These are phyloP conservation scores for Plectosphaerella cucumerina DNA, from an alignment of 2,329 filamentous ascomycete species.

Conservation along the genomic window DNA sequence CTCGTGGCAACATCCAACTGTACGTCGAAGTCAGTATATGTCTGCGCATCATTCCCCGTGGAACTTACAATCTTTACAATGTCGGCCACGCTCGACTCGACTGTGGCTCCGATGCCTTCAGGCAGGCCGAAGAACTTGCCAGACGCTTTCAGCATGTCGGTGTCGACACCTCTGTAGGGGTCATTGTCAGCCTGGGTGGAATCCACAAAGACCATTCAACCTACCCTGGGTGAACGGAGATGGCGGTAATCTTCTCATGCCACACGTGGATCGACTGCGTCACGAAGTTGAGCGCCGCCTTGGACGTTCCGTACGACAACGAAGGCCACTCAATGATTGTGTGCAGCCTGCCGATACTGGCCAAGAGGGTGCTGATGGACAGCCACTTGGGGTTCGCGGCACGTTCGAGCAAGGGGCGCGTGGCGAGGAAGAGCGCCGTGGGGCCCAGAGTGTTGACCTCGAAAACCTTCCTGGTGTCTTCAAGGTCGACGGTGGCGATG, in stretches of 20 bases:
- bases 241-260: background rate
- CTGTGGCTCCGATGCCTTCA: background rate
- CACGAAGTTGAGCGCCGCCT: background rate
- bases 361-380: constrained; percentile 16
- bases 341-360: background rate
- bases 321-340: background rate
- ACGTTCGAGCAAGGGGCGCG: constrained; percentile 23
- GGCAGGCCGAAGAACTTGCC: background rate
- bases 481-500: background rate
- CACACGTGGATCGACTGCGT: background rate
- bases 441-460: constrained; percentile 18
- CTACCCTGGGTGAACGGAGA: background rate
- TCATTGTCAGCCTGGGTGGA: background rate
- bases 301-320: background rate
- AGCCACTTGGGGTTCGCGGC: constrained; percentile 23
- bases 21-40: background rate
- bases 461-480: background rate
- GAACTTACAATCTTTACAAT: background rate
- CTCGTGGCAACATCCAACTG: background rate
- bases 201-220: background rate
- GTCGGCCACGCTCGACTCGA: background rate
- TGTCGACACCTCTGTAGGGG: background rate
- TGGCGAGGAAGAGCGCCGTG: constrained; percentile 25
- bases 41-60: background rate
- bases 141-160: background rate